phyloP scores from a whole-genome alignment of 139 green algal genomes.

The Tetraselmis striata region DNA sequence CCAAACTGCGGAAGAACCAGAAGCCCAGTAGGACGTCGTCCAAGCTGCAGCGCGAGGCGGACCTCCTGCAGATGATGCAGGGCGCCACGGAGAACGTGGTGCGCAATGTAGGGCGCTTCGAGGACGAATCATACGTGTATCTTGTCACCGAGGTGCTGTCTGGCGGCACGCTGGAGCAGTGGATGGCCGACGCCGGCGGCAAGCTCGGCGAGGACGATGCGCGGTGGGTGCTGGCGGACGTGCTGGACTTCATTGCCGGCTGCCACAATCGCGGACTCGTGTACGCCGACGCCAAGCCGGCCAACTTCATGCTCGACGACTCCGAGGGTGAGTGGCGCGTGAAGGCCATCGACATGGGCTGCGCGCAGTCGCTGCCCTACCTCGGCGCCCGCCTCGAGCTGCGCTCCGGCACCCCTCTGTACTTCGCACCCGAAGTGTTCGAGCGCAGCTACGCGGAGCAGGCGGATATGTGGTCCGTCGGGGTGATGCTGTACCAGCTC shows the following conservation, averaged over 20 bases:
- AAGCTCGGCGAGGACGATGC: background rate
- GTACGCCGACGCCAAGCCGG: constrained; percentile 12
- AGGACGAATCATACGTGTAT: background rate
- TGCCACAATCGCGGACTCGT: background rate
- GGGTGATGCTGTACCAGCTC: constrained; percentile 74
- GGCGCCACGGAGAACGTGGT: background rate
- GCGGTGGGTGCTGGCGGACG: background rate
- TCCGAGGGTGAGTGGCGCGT: background rate
- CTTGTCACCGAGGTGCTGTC: background rate
- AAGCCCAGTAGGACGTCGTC: background rate
- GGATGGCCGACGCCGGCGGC: background rate
- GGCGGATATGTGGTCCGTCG: constrained; percentile 73
- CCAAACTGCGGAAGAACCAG: background rate
- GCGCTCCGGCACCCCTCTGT: constrained; percentile 68
- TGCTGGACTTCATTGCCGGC: background rate
- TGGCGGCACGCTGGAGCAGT: background rate
- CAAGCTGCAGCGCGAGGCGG: background rate
- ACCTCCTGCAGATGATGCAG: background rate
- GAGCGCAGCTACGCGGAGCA: constrained; percentile 54
- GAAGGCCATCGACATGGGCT: constrained; percentile 26
- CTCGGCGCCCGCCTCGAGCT: background rate
- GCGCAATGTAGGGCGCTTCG: background rate
- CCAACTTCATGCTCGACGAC: constrained; percentile 12
- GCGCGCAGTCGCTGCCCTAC: constrained; percentile 4
- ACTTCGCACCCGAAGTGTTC: constrained; percentile 83